phyloP scores from a whole-genome alignment of 2,329 filamentous ascomycete species.

The Ceratocystis eucalypticola region DNA sequence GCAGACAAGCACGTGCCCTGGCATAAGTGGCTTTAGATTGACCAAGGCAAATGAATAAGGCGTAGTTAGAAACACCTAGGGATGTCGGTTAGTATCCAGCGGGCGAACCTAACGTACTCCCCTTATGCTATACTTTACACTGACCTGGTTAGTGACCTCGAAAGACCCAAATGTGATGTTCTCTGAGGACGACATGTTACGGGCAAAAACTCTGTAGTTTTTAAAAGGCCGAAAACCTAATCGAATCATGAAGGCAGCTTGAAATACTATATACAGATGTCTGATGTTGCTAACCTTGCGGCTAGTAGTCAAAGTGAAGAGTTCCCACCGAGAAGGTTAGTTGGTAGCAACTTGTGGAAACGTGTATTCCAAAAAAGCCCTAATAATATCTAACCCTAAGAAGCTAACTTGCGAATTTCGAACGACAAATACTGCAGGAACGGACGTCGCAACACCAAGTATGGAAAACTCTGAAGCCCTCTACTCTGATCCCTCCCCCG shows the following conservation, averaged over 20 bases:
- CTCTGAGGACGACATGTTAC: conserved; percentile 11
- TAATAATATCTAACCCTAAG: background rate
- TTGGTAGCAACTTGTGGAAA: background rate
- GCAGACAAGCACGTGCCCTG: conserved; percentile 85
- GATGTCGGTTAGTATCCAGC: background rate
- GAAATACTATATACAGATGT: background rate
- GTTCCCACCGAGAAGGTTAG: background rate
- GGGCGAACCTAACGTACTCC: background rate
- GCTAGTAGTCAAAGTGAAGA: background rate
- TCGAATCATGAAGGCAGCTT: background rate
- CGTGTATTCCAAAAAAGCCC: background rate
- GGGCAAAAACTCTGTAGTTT: background rate
- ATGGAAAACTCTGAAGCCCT: background rate
- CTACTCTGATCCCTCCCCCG: background rate
- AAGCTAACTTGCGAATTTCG: too few relatives aligned
- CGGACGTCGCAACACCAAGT: too few relatives aligned
- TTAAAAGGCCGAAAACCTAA: background rate
- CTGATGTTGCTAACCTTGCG: background rate
- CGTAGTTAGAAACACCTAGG: conserved; percentile 75
- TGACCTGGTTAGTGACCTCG: conserved; percentile 59
- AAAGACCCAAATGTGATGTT: conserved; percentile 61
- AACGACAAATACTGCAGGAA: background rate
- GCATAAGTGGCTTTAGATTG: conserved; percentile 87
- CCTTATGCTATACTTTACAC: conserved; percentile 13
- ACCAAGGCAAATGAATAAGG: conserved; percentile 73